Evolutionary conservation across 1,284 basidiomycete genomes (phyloP).

Genomic region (Chondrostereum purpureum): DNA sequence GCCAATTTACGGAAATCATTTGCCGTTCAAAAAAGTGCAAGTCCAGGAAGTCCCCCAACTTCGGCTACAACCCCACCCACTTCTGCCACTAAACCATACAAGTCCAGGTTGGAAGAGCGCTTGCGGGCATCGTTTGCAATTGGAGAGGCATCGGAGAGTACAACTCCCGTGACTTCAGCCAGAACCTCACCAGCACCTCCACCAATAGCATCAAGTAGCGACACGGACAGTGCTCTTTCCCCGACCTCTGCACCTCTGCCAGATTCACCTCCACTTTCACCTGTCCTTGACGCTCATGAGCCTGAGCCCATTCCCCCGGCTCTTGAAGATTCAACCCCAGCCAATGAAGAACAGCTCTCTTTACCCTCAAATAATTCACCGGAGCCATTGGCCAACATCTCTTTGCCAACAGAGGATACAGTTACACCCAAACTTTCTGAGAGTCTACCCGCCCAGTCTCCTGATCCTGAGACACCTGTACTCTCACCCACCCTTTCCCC

Average conservation of each 20-base stretch:
- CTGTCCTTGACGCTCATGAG: constrained; percentile 7
- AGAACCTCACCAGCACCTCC: constrained; percentile 36
- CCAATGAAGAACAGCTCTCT: constrained; percentile 2
- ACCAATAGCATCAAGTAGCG: constrained; percentile 16
- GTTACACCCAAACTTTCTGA: too few relatives aligned
- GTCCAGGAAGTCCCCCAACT: constrained; percentile 26
- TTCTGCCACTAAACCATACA: constrained; percentile 26
- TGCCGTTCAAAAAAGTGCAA: constrained; percentile 42
- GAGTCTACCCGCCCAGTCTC: not conserved
- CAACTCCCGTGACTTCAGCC: constrained; percentile 35
- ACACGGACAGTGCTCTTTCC: constrained; percentile 21
- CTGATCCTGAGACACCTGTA: not conserved
- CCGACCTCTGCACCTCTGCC: constrained; percentile 40
- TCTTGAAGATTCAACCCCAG: not conserved
- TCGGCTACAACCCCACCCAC: constrained; percentile 16
- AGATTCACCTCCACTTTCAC: constrained; percentile 29
- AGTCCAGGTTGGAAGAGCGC: constrained; percentile 66
- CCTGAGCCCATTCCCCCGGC: not conserved
- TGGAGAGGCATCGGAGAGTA: constrained; percentile 45
- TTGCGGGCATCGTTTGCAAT: constrained; percentile 53
- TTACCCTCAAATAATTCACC: not conserved
- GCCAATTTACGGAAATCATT: constrained; percentile 58
- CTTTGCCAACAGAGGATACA: not conserved
- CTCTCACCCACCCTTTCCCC: not conserved
- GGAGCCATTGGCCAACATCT: not conserved